Percentiles rank a stretch among this genome's conserved stretches.
These are phyloP conservation scores for Tetracentron sinense DNA, from an alignment of 164 flowering plant species.

Conservation along the genomic window DNA sequence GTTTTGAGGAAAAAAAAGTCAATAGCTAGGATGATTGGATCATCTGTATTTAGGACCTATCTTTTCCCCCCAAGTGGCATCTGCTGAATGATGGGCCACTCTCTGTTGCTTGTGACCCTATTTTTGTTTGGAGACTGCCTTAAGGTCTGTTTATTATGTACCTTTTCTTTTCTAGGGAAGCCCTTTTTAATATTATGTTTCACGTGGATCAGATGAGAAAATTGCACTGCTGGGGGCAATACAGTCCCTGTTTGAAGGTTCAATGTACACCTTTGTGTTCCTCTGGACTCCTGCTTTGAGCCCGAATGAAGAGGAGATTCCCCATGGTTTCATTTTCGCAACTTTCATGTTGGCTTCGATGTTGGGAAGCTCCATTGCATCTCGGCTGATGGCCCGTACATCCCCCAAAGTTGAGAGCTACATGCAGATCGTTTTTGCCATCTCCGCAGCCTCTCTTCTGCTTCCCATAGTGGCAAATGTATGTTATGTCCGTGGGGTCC, in stretches of 20 bases:
- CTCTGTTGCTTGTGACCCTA: neutral
- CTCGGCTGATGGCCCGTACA: slow-evolving; percentile 72
- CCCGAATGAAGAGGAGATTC: slow-evolving; percentile 91
- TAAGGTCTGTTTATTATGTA: neutral
- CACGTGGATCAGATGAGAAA: slow-evolving; percentile 68
- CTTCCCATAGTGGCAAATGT: slow-evolving; percentile 76
- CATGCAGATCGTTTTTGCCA: slow-evolving; percentile 87
- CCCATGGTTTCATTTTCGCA: slow-evolving; percentile 96
- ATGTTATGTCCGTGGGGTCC: slow-evolving; percentile 22
- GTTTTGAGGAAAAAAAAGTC: no score
- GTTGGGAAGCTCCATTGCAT: slow-evolving; percentile 95
- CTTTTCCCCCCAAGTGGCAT: no score
- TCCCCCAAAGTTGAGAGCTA: slow-evolving; percentile 79
- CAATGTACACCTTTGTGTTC: slow-evolving; percentile 99
- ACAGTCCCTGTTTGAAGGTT: slow-evolving; percentile 96
- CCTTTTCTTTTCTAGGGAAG: slow-evolving; percentile 3
- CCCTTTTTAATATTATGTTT: slow-evolving; percentile 5
- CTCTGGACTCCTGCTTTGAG: slow-evolving; percentile 98
- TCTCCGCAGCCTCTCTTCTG: slow-evolving; percentile 64
- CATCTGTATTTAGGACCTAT: no score
- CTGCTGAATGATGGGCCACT: neutral
- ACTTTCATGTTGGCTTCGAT: slow-evolving; percentile 97
- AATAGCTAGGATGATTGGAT: no score
- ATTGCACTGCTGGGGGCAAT: slow-evolving; percentile 93
- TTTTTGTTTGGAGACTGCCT: neutral